These are phyloP conservation scores for Globisporangium radiosum DNA, from an alignment of 352 stramenopile species.

Conservation along the genomic window DNA sequence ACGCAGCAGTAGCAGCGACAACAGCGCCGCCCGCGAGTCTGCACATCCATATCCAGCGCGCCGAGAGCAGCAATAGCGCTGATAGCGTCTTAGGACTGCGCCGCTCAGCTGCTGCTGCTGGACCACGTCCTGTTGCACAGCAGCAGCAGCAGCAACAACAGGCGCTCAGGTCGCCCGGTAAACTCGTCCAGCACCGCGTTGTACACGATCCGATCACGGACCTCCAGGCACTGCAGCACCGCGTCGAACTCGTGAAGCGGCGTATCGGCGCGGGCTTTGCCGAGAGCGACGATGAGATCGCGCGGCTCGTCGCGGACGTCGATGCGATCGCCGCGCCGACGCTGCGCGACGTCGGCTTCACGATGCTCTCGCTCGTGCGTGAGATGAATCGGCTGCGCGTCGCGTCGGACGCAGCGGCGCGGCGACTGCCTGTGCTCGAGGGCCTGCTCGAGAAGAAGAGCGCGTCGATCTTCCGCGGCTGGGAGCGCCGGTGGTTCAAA, in stretches of 20 bases:
- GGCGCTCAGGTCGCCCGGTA: background rate
- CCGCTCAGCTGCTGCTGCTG: background rate
- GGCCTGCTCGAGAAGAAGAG: conserved; percentile 74
- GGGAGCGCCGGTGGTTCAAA: conserved; percentile 61
- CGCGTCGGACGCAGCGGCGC: conserved; percentile 17
- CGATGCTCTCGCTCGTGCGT: conserved; percentile 48
- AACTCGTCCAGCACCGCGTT: background rate
- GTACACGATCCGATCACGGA: conserved; percentile 20
- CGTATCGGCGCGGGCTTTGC: conserved; percentile 28
- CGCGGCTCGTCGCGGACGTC: conserved; percentile 30
- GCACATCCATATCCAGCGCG: conserved; percentile 6
- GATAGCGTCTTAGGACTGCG: background rate
- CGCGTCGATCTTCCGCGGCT: conserved; percentile 66
- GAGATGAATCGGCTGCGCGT: conserved; percentile 47
- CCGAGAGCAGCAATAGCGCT: background rate
- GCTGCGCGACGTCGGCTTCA: conserved; percentile 33
- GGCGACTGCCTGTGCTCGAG: conserved; percentile 46
- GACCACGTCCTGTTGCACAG: background rate
- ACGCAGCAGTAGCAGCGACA: background rate
- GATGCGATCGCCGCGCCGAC: conserved; percentile 25
- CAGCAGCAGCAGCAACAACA: conserved; percentile 5
- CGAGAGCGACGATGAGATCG: conserved; percentile 36
- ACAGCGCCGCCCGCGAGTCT: background rate
- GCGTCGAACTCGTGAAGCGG: conserved; percentile 47
- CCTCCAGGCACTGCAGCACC: conserved; percentile 39